Base-by-base conservation (phyloP, 805 yeast species). In the Lipomyces yamanashiensis region DNA sequence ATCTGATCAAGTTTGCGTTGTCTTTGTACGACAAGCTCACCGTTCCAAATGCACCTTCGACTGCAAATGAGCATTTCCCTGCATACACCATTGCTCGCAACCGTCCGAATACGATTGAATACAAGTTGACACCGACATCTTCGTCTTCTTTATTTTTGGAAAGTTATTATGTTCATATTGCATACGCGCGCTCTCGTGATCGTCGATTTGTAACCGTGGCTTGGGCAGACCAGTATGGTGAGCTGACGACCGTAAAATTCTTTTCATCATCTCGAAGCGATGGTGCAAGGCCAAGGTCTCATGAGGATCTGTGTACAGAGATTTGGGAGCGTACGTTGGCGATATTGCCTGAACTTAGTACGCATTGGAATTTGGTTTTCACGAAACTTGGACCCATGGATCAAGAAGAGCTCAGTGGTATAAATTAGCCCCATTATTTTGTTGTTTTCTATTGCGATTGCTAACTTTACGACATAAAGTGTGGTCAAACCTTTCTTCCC, bases 151-250 rank as follows among this genome's bases (percentile, higher is more conserved):
- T 86, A 7, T 74, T 82, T 51, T 78, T 81, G n/a, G 89, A 88
- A 64, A 97, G 92, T 71, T 80, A 89, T 0, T 89, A 85, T 70
- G 79, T 93, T 23, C 98, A 95, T 73, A 80, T 95, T 10, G 91
- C 96, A 0, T 93, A 92, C 71, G 90, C 91, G 37, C 75, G 96
- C 58, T 88, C 96, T 0, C 79, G 84, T 2, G 96, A 92, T 74
- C 86, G 85, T 64, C 85, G 84, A 59, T 93, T 97, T 97, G 81
- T 91, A 50, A 85, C 87, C 23, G 96, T 90, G 0, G 87, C 96
- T 0, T 91, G 98, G 96, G 81, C 95, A 0, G 97, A 93, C 71
- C 93, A 92, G 54, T 82, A 83, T 73, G 97, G 97, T 0, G 79
- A 80, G 2, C 80, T 84, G 12, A 83, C 86, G 17, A 81, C 80